phyloP scores from a whole-genome alignment of 2,329 filamentous ascomycete genomes.

The Pestalotiopsis sp. region DNA sequence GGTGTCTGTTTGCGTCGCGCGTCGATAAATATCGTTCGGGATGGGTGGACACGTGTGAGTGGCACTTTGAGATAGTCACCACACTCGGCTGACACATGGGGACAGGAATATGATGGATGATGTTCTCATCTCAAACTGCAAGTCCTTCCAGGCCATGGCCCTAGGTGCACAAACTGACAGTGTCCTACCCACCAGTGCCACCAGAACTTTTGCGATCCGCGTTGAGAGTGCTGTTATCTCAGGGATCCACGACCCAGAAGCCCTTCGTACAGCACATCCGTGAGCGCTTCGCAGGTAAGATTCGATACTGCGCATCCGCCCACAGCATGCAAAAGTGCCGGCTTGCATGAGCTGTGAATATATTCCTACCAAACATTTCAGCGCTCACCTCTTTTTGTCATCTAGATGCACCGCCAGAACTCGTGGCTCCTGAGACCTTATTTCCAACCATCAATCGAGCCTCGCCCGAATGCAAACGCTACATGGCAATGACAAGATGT shows the following conservation, averaged over 20 bases:
- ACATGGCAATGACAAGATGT: constrained; percentile 35
- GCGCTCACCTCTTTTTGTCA: background rate
- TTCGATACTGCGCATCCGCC: background rate
- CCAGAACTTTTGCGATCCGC: constrained; percentile 35
- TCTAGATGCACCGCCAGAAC: constrained; percentile 21
- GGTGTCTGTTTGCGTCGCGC: background rate
- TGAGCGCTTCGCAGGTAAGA: constrained; percentile 21
- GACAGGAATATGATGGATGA: constrained; percentile 43
- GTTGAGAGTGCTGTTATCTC: constrained; percentile 34
- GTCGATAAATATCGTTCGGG: background rate
- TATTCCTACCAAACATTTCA: background rate
- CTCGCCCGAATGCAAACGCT: constrained; percentile 26
- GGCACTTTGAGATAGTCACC: background rate
- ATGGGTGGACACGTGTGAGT: constrained; percentile 32
- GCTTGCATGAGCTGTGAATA: background rate
- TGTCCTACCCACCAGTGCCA: constrained; percentile 25
- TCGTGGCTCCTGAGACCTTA: constrained; percentile 22
- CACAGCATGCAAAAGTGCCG: background rate
- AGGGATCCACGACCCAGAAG: constrained; percentile 30
- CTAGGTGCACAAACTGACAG: background rate
- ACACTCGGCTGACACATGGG: background rate
- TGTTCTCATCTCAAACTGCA: constrained; percentile 40
- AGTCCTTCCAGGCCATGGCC: constrained; percentile 8
- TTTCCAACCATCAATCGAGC: constrained; percentile 27
- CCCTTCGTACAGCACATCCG: constrained; percentile 37